These are phyloP conservation scores for Aspergillus cejpii DNA, from an alignment of 2,329 filamentous ascomycete species.

Conservation along the genomic window DNA sequence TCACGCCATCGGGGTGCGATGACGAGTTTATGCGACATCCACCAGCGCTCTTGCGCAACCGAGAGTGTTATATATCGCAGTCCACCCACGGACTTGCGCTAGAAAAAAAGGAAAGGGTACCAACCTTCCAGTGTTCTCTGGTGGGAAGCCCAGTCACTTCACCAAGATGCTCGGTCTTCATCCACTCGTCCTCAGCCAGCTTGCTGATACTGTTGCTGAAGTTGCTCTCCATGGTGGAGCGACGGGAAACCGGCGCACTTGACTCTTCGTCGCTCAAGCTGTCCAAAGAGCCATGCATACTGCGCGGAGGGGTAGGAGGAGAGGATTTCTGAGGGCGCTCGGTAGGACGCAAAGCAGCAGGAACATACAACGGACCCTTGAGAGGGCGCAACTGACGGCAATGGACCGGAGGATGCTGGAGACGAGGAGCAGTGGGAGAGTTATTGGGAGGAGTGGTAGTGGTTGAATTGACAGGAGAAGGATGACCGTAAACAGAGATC, in stretches of 20 bases:
- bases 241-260: conserved; percentile 32
- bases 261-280: conserved; percentile 36
- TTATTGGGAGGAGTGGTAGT: conserved; percentile 49
- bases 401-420: conserved; percentile 38
- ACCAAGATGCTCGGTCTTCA: conserved; percentile 48
- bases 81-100: not conserved
- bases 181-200: conserved; percentile 48
- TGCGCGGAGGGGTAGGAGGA: conserved; percentile 46
- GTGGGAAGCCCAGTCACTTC: conserved; percentile 55
- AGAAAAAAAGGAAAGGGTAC: conserved; percentile 22
- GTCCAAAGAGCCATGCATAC: conserved; percentile 51
- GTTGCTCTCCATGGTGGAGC: conserved; percentile 38
- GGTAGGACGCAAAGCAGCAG: conserved; percentile 56
- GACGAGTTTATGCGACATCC: conserved; percentile 22
- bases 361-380: conserved; percentile 57
- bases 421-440: conserved; percentile 48
- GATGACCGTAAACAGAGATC: conserved; percentile 36
- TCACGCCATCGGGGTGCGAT: conserved; percentile 24
- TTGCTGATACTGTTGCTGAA: conserved; percentile 39
- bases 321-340: conserved; percentile 45
- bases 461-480: conserved; percentile 43
- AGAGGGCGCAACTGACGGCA: conserved; percentile 53
- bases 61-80: conserved; percentile 18
- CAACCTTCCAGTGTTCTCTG: conserved; percentile 60
- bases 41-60: conserved; percentile 17